These are phyloP conservation scores for Globisporangium iwayamae DNA, from an alignment of 352 stramenopile species.

Conservation along the genomic window DNA sequence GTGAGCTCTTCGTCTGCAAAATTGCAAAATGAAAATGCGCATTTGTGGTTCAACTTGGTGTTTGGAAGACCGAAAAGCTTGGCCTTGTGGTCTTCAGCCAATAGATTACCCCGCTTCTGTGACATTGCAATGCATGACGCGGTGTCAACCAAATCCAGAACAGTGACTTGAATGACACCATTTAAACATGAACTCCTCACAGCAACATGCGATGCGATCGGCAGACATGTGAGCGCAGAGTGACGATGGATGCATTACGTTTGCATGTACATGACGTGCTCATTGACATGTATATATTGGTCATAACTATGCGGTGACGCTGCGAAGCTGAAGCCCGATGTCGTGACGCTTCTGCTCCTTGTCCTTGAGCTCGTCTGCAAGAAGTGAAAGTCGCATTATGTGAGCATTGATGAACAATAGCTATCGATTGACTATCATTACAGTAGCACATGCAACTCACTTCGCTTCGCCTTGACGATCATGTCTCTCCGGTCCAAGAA, in stretches of 20 bases:
- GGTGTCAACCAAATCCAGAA: not conserved
- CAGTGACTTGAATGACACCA: not conserved
- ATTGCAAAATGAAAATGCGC: constrained; percentile 1
- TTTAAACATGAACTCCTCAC: too few relatives aligned
- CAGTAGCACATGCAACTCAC: constrained; percentile 22
- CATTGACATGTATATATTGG: not conserved
- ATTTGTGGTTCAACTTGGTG: constrained; percentile 3
- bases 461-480: constrained; percentile 67
- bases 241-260: not conserved
- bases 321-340: constrained; percentile 51
- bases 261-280: not conserved
- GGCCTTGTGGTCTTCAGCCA: not conserved
- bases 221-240: not conserved
- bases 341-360: constrained; percentile 59
- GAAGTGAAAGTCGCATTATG: not conserved
- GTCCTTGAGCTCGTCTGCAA: constrained; percentile 55
- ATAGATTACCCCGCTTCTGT: not conserved
- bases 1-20: not conserved
- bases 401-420: not conserved
- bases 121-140: not conserved
- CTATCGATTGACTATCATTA: too few relatives aligned
- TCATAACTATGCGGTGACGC: not conserved
- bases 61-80: not conserved
- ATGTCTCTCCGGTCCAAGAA: constrained; percentile 65
- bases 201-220: too few relatives aligned